These are phyloP conservation scores for Micromonas commoda DNA, from an alignment of 139 green algal species.

Conservation along the genomic window DNA sequence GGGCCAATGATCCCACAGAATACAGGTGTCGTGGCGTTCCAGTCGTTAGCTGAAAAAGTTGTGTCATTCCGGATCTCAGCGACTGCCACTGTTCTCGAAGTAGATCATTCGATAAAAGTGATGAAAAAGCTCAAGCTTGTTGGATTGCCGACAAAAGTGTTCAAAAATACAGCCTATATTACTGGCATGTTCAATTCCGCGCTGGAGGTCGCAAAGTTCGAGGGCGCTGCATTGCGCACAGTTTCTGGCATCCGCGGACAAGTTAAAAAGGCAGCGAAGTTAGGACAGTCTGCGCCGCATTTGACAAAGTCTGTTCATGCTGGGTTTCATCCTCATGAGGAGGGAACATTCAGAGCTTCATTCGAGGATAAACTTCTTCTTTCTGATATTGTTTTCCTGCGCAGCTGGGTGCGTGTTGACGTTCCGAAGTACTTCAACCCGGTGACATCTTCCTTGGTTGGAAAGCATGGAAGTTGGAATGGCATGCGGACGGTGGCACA, in stretches of 20 bases:
- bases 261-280: conserved; percentile 82
- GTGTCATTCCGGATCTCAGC: conserved; percentile 74
- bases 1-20: conserved; percentile 75
- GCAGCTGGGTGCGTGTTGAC: conserved; percentile 86
- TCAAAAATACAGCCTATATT: conserved; percentile 86
- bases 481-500: conserved; percentile 81
- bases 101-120: conserved; percentile 64
- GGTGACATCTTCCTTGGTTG: conserved; percentile 79
- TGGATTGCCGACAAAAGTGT: conserved; percentile 68
- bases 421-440: conserved; percentile 88
- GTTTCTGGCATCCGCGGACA: conserved; percentile 79
- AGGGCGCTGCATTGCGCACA: conserved; percentile 81
- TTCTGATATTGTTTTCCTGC: conserved; percentile 87
- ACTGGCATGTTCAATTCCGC: conserved; percentile 86
- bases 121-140: conserved; percentile 98
- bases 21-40: conserved; percentile 63
- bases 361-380: conserved; percentile 97
- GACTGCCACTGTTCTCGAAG: conserved; percentile 85
- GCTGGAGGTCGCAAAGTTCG: conserved; percentile 76
- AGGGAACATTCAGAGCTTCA: conserved; percentile 66
- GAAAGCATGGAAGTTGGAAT: conserved; percentile 54
- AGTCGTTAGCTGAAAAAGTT: conserved; percentile 28
- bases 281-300: not conserved
- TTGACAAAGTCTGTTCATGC: too few relatives aligned
- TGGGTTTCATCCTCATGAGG: too few relatives aligned